phyloP scores from a whole-genome alignment of 1,284 basidiomycete genomes.

The Malassezia arunalokei region DNA sequence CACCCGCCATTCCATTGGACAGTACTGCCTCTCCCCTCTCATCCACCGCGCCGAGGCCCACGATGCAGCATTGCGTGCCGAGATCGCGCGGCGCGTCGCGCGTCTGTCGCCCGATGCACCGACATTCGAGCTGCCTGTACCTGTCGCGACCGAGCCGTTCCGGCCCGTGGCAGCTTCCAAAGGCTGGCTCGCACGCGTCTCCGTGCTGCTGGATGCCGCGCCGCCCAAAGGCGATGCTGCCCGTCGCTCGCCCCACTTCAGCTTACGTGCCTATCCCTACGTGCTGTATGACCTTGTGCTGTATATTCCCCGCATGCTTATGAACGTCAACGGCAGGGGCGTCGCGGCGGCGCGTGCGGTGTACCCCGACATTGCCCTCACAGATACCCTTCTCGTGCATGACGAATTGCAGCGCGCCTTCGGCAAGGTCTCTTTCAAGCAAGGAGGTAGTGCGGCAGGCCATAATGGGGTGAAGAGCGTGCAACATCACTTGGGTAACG shows the following conservation, averaged over 20 bases:
- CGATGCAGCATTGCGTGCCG: not conserved
- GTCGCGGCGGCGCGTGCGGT: not conserved
- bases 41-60: not conserved
- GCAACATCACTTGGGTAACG: constrained; percentile 5
- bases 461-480: constrained; percentile 16
- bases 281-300: constrained; percentile 1
- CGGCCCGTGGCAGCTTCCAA: not conserved
- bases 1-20: constrained; percentile 15
- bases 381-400: constrained; percentile 8
- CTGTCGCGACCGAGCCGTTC: constrained; percentile 2
- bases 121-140: not conserved
- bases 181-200: constrained; percentile 10
- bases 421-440: constrained; percentile 11
- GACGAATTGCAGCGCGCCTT: constrained; percentile 13
- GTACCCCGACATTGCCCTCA: not conserved
- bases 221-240: constrained; percentile 2
- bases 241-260: constrained; percentile 1
- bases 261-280: constrained; percentile 1
- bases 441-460: constrained; percentile 10
- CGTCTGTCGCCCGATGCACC: not conserved
- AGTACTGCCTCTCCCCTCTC: constrained; percentile 5
- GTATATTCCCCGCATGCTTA: constrained; percentile 12
- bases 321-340: constrained; percentile 10
- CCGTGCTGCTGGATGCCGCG: constrained; percentile 8
- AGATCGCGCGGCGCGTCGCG: not conserved